A percentile compares a stretch with the other conserved stretches of the same genome.
Evolutionary conservation across 2,329 filamentous ascomycete species (phyloP).

Genomic region (Fusarium papillatum): DNA sequence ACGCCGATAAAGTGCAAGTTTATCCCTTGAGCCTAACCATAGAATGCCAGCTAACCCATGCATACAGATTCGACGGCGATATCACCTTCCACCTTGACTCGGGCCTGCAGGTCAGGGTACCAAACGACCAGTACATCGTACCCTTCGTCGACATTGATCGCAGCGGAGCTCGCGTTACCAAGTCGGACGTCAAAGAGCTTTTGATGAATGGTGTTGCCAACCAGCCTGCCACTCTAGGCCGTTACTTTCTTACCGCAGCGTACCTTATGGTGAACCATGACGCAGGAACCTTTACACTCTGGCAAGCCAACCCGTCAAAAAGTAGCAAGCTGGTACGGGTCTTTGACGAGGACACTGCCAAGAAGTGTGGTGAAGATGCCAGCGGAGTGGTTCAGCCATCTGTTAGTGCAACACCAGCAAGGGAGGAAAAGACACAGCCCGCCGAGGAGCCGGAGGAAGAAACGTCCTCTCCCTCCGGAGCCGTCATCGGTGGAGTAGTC

Average conservation of each 20-base stretch:
- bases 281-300: slow-evolving; percentile 49
- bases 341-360: slow-evolving; percentile 12
- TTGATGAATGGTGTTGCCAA: slow-evolving; percentile 38
- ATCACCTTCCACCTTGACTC: slow-evolving; percentile 45
- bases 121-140: not conserved
- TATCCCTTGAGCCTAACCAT: rapidly evolving
- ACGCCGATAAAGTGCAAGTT: slow-evolving; percentile 26
- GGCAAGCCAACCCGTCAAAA: slow-evolving; percentile 47
- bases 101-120: slow-evolving; percentile 33
- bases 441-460: not conserved
- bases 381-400: slow-evolving; percentile 28
- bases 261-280: slow-evolving; percentile 54
- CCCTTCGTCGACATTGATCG: not conserved
- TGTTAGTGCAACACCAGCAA: not conserved
- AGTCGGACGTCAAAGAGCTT: slow-evolving; percentile 36
- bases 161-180: slow-evolving; percentile 41
- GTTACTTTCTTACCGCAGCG: slow-evolving; percentile 51
- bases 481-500: slow-evolving; percentile 20
- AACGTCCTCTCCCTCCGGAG: not conserved
- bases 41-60: not conserved
- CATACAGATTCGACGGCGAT: slow-evolving; percentile 44
- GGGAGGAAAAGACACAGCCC: not conserved
- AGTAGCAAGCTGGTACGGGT: slow-evolving; percentile 22
- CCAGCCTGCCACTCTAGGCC: slow-evolving; percentile 44
- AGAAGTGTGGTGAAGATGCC: slow-evolving; percentile 14